These are phyloP conservation scores for Helenozyma rhizophorensis DNA, from an alignment of 805 yeast species.

Conservation along the genomic window DNA sequence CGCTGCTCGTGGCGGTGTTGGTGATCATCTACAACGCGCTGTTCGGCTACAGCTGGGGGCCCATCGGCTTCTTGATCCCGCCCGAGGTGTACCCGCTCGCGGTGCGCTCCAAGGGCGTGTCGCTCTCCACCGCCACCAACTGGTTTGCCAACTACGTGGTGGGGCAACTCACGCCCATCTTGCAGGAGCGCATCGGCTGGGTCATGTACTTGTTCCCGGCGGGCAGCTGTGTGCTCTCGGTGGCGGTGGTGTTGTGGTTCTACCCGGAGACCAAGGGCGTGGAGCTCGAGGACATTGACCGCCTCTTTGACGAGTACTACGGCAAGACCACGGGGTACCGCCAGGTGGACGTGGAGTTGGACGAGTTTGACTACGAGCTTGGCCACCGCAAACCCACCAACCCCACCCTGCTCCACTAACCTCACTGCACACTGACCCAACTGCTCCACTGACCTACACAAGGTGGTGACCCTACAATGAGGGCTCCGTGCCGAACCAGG, in stretches of 20 bases:
- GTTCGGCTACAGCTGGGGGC: conserved; percentile 46
- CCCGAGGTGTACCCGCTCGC: conserved; percentile 43
- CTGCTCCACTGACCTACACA: too few relatives aligned
- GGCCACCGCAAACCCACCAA: too few relatives aligned
- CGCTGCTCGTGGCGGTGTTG: conserved; percentile 35
- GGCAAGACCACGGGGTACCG: conserved; percentile 12
- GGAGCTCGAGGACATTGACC: conserved; percentile 40
- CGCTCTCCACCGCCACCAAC: conserved; percentile 41
- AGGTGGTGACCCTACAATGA: too few relatives aligned
- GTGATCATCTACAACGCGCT: conserved; percentile 41
- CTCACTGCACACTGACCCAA: too few relatives aligned
- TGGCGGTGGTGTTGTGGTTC: conserved; percentile 28
- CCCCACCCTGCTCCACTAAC: too few relatives aligned
- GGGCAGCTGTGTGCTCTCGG: conserved; percentile 31
- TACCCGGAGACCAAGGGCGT: conserved; percentile 45
- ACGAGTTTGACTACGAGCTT: conserved; percentile 21
- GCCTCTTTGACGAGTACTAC: conserved; percentile 32
- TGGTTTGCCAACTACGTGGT: conserved; percentile 44
- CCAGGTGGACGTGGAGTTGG: conserved; percentile 18
- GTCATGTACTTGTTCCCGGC: conserved; percentile 40
- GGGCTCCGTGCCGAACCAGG: too few relatives aligned
- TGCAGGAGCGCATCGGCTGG: conserved; percentile 39
- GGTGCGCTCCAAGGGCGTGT: conserved; percentile 41
- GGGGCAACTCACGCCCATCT: conserved; percentile 42
- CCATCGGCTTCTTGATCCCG: conserved; percentile 41